A percentile compares a stretch with the other conserved stretches of the same genome.
Evolutionary conservation across 345 rosid genomes (phyloP).

Genomic region (Xanthoceras sorbifolium): DNA sequence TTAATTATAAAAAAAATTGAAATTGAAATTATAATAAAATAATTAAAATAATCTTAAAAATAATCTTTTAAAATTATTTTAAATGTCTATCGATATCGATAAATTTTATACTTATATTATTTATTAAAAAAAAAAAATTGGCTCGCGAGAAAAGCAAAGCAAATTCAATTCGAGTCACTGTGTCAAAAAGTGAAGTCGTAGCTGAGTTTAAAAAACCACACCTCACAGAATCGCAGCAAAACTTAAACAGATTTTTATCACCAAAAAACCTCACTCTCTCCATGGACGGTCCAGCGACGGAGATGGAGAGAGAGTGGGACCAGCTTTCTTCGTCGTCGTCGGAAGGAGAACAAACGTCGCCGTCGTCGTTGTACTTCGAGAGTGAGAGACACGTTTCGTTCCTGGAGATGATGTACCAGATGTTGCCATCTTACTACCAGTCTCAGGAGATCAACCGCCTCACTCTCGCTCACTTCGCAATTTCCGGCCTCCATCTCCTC

Average conservation of each 20-base stretch:
- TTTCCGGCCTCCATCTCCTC: constrained; percentile 82
- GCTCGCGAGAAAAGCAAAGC: too few relatives aligned
- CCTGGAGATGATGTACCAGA: constrained; percentile 75
- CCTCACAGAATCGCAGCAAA: neutral
- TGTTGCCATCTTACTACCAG: constrained; percentile 72
- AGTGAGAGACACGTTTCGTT: constrained; percentile 61
- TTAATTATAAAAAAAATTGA: too few relatives aligned
- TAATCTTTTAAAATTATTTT: too few relatives aligned
- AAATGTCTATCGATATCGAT: too few relatives aligned
- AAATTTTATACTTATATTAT: too few relatives aligned
- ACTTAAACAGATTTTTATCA: neutral
- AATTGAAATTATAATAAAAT: too few relatives aligned
- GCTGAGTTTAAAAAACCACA: too few relatives aligned
- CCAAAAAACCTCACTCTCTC: neutral
- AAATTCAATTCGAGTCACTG: too few relatives aligned
- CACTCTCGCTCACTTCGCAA: constrained; percentile 76
- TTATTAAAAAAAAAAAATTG: too few relatives aligned
- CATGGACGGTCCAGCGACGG: constrained; percentile 6
- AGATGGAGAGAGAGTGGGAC: constrained; percentile 1
- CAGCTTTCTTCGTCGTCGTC: constrained; percentile 10
- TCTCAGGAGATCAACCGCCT: constrained; percentile 86
- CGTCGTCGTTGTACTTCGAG: constrained; percentile 39
- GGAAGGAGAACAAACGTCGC: constrained; percentile 21
- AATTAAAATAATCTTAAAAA: too few relatives aligned
- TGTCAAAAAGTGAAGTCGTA: too few relatives aligned